Percentiles rank a stretch among this genome's conserved stretches.
Evolutionary conservation across 345 rosid species (phyloP).

Genomic region (Bruguiera sexangula): DNA sequence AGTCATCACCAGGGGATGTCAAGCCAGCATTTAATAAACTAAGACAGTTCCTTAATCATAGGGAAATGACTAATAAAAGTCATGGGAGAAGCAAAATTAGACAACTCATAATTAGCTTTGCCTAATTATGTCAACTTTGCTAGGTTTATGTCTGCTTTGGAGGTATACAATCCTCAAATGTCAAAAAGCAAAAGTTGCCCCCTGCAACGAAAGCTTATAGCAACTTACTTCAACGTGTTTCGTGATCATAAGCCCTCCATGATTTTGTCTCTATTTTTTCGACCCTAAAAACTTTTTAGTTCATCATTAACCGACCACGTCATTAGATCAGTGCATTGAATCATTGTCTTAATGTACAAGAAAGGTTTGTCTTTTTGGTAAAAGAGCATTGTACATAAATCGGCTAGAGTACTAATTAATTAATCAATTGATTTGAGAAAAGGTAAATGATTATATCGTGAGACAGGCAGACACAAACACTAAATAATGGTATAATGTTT

Average conservation of each 20-base stretch:
- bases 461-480: constrained; percentile 28
- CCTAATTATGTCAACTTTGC: constrained; percentile 21
- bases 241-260: neutral
- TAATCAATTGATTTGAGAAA: too few relatives aligned
- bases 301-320: constrained; percentile 13
- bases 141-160: constrained; percentile 28
- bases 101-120: too few relatives aligned
- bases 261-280: too few relatives aligned
- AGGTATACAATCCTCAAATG: constrained; percentile 25
- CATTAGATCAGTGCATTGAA: neutral
- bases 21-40: neutral
- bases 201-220: constrained; percentile 31
- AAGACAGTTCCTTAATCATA: too few relatives aligned
- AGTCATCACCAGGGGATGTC: neutral
- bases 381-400: neutral
- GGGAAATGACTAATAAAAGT: neutral
- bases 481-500: constrained; percentile 1
- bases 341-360: constrained; percentile 7
- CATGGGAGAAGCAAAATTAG: neutral
- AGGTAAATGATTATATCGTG: neutral
- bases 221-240: constrained; percentile 19
- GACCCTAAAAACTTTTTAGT: too few relatives aligned
- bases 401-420: too few relatives aligned
- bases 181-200: constrained; percentile 29
- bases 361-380: neutral